These are phyloP conservation scores for Incumbomyces delicatus DNA, from an alignment of 2,329 filamentous ascomycete genomes.

Conservation along the genomic window DNA sequence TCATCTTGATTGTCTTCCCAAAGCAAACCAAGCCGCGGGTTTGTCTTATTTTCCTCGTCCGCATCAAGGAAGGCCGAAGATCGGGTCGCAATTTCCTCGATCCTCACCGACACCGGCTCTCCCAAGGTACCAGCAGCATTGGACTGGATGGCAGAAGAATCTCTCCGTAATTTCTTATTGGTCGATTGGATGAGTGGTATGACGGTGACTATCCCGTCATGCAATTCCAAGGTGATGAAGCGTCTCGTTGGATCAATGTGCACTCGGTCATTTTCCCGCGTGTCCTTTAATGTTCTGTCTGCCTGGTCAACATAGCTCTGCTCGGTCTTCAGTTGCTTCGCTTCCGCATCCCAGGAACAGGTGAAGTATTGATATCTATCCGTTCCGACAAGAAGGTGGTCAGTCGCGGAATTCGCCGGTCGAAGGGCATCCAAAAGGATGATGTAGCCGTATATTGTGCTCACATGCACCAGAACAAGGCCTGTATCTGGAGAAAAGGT, in stretches of 20 bases:
- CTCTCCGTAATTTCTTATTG: constrained; percentile 31
- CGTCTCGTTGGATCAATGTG: constrained; percentile 70
- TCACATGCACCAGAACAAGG: constrained; percentile 56
- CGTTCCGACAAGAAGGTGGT: constrained; percentile 87
- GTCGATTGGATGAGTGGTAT: constrained; percentile 50
- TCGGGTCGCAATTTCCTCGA: constrained; percentile 58
- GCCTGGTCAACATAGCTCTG: constrained; percentile 51
- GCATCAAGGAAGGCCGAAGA: constrained; percentile 57
- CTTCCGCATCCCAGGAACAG: constrained; percentile 63
- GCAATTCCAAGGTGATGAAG: constrained; percentile 58
- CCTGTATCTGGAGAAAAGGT: constrained; percentile 51
- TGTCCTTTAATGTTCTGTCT: constrained; percentile 56
- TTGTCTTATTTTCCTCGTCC: constrained; percentile 31
- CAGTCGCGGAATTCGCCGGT: constrained; percentile 62
- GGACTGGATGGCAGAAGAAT: constrained; percentile 20
- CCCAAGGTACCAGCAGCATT: constrained; percentile 46
- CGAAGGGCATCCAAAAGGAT: constrained; percentile 73
- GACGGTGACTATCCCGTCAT: constrained; percentile 58
- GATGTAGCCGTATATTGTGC: constrained; percentile 73
- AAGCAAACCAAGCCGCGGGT: constrained; percentile 54
- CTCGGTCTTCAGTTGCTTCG: constrained; percentile 44
- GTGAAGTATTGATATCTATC: constrained; percentile 88
- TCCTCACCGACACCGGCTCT: constrained; percentile 50
- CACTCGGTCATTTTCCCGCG: constrained; percentile 72
- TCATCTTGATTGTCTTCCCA: constrained; percentile 54